Percentiles rank a stretch among this genome's conserved stretches.
Conservation (phyloP, 345 rosid genomes). For the Nephelium lappaceum region DNA sequence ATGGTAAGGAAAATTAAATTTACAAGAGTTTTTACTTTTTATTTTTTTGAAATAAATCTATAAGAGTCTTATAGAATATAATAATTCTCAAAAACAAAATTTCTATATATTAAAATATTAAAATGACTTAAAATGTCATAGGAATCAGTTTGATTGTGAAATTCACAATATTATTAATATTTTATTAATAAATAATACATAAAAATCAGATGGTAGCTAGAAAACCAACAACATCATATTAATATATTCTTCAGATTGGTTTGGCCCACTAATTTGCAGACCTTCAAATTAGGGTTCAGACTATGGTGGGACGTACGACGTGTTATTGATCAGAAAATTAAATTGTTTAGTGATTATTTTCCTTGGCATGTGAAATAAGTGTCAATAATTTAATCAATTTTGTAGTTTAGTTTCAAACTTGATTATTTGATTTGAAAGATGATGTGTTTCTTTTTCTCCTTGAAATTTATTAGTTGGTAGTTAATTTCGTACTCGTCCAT, state of each 20-base stretch:
- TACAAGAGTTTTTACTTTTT: too few species aligned
- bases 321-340: background rate
- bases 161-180: background rate
- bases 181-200: background rate
- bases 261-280: background rate
- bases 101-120: background rate
- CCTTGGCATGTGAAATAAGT: background rate
- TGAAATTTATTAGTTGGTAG: background rate
- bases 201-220: background rate
- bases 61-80: too few species aligned
- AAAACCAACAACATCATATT: background rate
- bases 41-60: too few species aligned
- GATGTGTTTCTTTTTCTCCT: background rate
- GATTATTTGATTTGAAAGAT: background rate
- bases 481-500: background rate
- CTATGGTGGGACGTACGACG: background rate
- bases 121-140: background rate
- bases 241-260: too few species aligned
- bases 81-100: too few species aligned
- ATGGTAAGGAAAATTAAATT: background rate
- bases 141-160: background rate
- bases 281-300: background rate
- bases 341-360: too few species aligned
- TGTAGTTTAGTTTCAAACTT: background rate
- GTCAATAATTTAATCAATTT: background rate